Evolutionary conservation across 2,329 filamentous ascomycete genomes (phyloP), one percentile per base, ranked within the genome.

Genomic region (Fusarium sp.): DNA sequence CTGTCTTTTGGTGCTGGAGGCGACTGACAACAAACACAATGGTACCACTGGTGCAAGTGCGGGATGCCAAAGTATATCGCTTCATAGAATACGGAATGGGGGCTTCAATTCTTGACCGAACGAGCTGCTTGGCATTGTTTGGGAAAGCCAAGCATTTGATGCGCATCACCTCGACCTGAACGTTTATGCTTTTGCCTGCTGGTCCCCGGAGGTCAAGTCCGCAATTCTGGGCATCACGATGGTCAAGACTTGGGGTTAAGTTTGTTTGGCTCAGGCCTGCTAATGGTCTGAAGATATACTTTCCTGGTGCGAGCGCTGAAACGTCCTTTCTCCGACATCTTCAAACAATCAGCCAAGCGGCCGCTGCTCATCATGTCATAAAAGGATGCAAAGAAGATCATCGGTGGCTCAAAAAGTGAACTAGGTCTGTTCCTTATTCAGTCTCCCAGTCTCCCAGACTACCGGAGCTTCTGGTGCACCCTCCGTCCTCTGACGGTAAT

Each of bases 371-470:
- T 59, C 48, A 45, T 60, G 56, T 56, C n/a, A 48, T 26, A 14
- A 57, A 55, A 35, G 52, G 52, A 44, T 58, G 28, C 61, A 42
- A 31, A 31, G 33, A 62, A 56, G 57, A 71, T 58, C 67, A 75
- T 75, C 54, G 66, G 70, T 56, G 57, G 66, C 70, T 74, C 70
- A 56, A 17, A 57, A 54, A 17, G 39, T 44, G 52, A 75, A 75
- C 70, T 59, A 49, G 74, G 69, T 63, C 45, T 33, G 39, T 41
- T 28, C 26, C 39, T 36, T 26, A 41, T 48, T 44, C 52, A 49
- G 49, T 63, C 70, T 31, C 55, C 56, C 52, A 47, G 49, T 63
- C 70, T 31, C 55, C 56, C 22, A 33, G 47, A 64, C 47, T 51
- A 15, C 28, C 24, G 41, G 58, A 56, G 57, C 61, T 35, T 64